Evolutionary conservation across 2,329 filamentous ascomycete genomes (phyloP).

Genomic region (Rhexocercosporidium sp.): DNA sequence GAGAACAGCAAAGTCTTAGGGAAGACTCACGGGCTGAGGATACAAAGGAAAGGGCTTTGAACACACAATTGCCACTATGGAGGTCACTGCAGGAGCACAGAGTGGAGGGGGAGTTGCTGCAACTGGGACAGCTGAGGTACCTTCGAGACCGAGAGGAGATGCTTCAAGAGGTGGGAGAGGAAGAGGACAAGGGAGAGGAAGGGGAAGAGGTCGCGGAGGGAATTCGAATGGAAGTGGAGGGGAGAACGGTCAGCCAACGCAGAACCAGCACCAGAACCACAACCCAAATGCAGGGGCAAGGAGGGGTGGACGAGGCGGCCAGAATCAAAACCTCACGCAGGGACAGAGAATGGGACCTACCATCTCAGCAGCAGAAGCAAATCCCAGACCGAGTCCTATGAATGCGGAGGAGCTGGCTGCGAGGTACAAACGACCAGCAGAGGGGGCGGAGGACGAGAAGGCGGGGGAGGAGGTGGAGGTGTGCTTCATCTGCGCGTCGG

Average conservation of each 20-base stretch:
- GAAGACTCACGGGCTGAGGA: neutral
- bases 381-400: slow-evolving; percentile 20
- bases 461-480: slow-evolving; percentile 69
- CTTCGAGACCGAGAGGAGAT: slow-evolving; percentile 37
- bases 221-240: neutral
- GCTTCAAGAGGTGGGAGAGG: slow-evolving; percentile 44
- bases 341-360: slow-evolving; percentile 14
- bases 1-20: neutral
- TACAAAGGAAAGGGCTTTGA: neutral
- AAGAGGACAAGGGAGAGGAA: slow-evolving; percentile 36
- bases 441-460: slow-evolving; percentile 18
- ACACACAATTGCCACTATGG: slow-evolving; percentile 15
- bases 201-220: slow-evolving; percentile 26
- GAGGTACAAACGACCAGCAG: slow-evolving; percentile 24
- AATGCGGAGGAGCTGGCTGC: slow-evolving; percentile 28
- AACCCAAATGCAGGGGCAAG: neutral
- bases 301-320: slow-evolving; percentile 13
- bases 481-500: slow-evolving; percentile 97
- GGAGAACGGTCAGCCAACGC: neutral
- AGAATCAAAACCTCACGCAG: neutral
- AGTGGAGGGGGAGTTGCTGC: slow-evolving; percentile 1
- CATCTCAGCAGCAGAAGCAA: slow-evolving; percentile 6
- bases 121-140: slow-evolving; percentile 14
- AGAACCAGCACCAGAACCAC: slow-evolving; percentile 2
- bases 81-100: neutral